phyloP scores from a whole-genome alignment of 208 protist genomes.

The Acanthamoeba culbertsoni region DNA sequence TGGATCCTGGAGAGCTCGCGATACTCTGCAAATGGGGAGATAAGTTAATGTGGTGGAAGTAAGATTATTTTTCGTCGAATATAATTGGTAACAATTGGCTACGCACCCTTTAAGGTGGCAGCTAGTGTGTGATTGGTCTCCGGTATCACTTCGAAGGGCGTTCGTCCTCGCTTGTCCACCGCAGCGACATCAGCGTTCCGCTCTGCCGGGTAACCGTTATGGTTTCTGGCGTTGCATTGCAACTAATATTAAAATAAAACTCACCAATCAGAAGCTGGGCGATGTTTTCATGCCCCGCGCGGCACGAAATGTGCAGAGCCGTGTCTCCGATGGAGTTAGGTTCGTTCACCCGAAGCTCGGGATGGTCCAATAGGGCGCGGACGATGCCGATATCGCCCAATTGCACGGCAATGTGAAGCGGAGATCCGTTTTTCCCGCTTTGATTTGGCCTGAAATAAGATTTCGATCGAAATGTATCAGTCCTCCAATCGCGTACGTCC shows the following conservation, averaged over 20 bases:
- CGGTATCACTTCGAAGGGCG: not conserved
- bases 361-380: not conserved
- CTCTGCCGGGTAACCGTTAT: no score
- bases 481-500: not conserved
- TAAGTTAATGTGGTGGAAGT: no score
- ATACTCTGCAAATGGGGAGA: not conserved
- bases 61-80: no score
- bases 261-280: not conserved
- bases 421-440: not conserved
- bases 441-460: not conserved
- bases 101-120: not conserved
- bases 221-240: not conserved
- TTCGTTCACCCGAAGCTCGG: not conserved
- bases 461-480: not conserved
- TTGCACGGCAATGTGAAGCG: not conserved
- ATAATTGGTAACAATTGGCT: not conserved
- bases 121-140: not conserved
- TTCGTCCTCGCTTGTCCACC: not conserved
- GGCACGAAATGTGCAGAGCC: not conserved
- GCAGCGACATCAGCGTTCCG: not conserved
- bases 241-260: not conserved
- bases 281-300: not conserved
- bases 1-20: slow-evolving; percentile 19
- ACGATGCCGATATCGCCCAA: not conserved
- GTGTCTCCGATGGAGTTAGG: not conserved